These are phyloP conservation scores for Peronospora farinosa DNA, from an alignment of 352 stramenopile species.

Conservation along the genomic window DNA sequence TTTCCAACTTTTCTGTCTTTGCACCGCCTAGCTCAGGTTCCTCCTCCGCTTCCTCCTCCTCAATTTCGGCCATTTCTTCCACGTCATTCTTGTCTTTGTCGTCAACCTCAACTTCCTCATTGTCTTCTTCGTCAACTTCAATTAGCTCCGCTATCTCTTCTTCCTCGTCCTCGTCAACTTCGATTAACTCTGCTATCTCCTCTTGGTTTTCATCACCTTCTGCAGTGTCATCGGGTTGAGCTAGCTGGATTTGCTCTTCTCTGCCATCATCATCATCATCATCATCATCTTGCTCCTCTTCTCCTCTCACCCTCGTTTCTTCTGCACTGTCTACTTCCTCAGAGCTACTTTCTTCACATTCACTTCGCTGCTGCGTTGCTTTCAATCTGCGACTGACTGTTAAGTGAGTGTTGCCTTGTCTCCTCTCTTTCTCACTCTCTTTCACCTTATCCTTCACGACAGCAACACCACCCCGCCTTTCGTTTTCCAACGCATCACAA, in stretches of 20 bases:
- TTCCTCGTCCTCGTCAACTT: conserved; percentile 8
- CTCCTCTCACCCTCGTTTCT: conserved; percentile 7
- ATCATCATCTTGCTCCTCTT: conserved; percentile 6
- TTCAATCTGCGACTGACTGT: conserved; percentile 5
- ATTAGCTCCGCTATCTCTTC: not conserved
- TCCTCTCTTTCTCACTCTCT: conserved; percentile 7
- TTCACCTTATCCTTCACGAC: not conserved
- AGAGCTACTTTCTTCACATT: conserved; percentile 13
- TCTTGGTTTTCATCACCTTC: conserved; percentile 5
- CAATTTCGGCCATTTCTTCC: conserved; percentile 7
- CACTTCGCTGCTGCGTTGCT: conserved; percentile 5
- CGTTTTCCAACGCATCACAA: not conserved
- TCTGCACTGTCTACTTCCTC: conserved; percentile 11
- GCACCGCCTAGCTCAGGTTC: not conserved
- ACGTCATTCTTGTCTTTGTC: not conserved
- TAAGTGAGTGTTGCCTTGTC: not conserved
- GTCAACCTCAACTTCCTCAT: not conserved
- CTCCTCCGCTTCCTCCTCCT: conserved; percentile 11
- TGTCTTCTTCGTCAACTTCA: conserved; percentile 7
- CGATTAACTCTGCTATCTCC: conserved; percentile 1
- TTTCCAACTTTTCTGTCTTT: conserved; percentile 5
- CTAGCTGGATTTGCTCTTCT: conserved; percentile 17
- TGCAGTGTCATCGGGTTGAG: conserved; percentile 15
- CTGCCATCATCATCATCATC: conserved; percentile 1
- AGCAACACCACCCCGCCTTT: conserved; percentile 1